Base-by-base conservation (phyloP, 1,284 basidiomycete species). In the Fistulina hepatica region DNA sequence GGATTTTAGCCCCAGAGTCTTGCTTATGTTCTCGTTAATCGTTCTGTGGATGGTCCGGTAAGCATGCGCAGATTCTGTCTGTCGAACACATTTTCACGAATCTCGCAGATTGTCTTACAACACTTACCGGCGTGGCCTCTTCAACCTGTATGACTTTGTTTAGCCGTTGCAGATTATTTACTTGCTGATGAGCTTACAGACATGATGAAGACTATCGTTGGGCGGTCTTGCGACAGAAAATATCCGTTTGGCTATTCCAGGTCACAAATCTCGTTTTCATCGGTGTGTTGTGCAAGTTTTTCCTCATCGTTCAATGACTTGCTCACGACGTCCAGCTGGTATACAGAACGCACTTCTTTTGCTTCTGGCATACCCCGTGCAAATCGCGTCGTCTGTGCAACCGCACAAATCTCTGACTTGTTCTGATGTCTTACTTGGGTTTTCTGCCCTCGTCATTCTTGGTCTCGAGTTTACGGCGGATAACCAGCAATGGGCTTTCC, bases 151-250 rank as follows among this genome's bases (percentile, higher is more conserved):
- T 42, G 73, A 55, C 10, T 34, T 43, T 34, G 24, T 19, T 16
- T 34, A 31, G n/a, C 22, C 16, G 8, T 12, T 9, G 25, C 31
- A 6, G 33, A 19, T 26, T 26, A 39, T 3, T 27, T 34, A 19
- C 31, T 40, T 15, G 27, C 40, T 36, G 17, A 42, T 27, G 8
- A 17, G 27, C 34, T 31, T 22, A 16, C 36, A 67, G 64, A 4
- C 53, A 55, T 32, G 86, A 89, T 23, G 89, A 92, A 56, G 93
- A 97, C 58, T 97, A 97, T 54, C 81, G 93, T 21, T 97, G 92
- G 84, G 74, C 69, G 3, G 60, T 89, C 34, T 66, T 95, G 9
- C 76, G 89, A 25, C 57, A 64, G 36, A 67, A 77, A 39, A 55
- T 95, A 16, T 76, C 80, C 2, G 46, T 64, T 3, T 74, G 70